Conservation (phyloP, 805 yeast species). For the Tetrapisispora phaffii region DNA sequence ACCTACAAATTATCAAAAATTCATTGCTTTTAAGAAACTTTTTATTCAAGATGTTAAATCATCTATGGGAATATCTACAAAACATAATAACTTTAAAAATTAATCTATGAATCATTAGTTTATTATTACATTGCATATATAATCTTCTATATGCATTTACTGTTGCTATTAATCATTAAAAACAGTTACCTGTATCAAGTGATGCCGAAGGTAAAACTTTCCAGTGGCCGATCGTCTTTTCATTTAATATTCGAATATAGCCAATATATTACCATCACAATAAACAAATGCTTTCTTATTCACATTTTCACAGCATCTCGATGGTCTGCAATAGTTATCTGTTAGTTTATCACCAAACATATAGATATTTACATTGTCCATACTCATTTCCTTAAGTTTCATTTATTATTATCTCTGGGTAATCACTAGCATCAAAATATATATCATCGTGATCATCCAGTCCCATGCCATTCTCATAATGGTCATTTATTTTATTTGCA, state of each 20-base stretch:
- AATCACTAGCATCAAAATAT: neutral
- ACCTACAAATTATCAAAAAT: slow-evolving; percentile 47
- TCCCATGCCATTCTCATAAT: neutral
- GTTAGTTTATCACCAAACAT: too few species aligned
- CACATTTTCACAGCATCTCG: too few species aligned
- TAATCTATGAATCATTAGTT: neutral
- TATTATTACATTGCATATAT: neutral
- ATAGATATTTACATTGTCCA: neutral
- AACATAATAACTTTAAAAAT: neutral
- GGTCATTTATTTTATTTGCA: neutral
- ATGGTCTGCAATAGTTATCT: too few species aligned
- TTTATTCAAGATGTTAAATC: slow-evolving; percentile 54
- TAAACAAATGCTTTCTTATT: too few species aligned
- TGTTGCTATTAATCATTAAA: too few species aligned
- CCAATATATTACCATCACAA: too few species aligned
- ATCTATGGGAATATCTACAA: slow-evolving; percentile 36
- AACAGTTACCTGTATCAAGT: too few species aligned
- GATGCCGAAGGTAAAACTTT: too few species aligned
- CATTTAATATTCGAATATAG: too few species aligned
- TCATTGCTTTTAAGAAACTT: slow-evolving; percentile 49
- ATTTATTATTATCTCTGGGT: slow-evolving; percentile 4
- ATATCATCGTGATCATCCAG: neutral
- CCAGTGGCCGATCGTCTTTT: too few species aligned
- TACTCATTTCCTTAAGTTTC: neutral
- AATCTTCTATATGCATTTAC: too few species aligned